A percentile compares a stretch with the other conserved stretches of the same genome.
Evolutionary conservation across 129 eudicot genomes (phyloP).

Genomic region (Flaveria robusta): DNA sequence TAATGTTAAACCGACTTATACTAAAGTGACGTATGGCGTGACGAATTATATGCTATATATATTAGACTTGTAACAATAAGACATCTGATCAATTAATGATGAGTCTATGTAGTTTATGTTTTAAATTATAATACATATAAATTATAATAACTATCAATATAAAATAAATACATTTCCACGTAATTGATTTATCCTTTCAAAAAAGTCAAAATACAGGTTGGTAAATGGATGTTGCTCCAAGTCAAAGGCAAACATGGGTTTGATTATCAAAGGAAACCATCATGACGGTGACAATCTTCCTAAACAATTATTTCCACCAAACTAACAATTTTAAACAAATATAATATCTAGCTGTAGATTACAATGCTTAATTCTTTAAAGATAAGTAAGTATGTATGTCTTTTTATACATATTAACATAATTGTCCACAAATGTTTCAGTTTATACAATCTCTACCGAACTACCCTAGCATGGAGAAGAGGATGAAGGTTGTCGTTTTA

Average conservation of each 20-base stretch:
- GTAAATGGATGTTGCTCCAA: slow-evolving; percentile 29
- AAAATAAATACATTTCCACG: no score
- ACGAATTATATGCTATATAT: background rate
- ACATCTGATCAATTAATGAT: background rate
- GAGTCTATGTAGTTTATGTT: background rate
- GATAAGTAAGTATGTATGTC: background rate
- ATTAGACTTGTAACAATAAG: background rate
- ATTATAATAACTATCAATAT: no score
- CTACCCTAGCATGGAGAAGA: background rate
- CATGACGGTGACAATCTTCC: slow-evolving; percentile 33
- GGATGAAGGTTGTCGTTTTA: background rate
- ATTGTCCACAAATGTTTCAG: no score
- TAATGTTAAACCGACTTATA: background rate
- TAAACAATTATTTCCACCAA: slow-evolving; percentile 14
- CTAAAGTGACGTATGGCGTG: background rate
- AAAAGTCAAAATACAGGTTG: background rate
- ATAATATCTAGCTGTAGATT: background rate
- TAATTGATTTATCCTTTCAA: background rate
- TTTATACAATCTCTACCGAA: no score
- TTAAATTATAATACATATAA: no score
- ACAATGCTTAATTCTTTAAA: background rate
- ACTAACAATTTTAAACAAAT: background rate
- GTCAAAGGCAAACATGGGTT: slow-evolving; percentile 29
- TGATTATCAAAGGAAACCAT: slow-evolving; percentile 15
- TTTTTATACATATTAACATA: background rate